These are phyloP conservation scores for Pestalotiopsis sp. DNA, from an alignment of 2,329 filamentous ascomycete species.

Conservation along the genomic window DNA sequence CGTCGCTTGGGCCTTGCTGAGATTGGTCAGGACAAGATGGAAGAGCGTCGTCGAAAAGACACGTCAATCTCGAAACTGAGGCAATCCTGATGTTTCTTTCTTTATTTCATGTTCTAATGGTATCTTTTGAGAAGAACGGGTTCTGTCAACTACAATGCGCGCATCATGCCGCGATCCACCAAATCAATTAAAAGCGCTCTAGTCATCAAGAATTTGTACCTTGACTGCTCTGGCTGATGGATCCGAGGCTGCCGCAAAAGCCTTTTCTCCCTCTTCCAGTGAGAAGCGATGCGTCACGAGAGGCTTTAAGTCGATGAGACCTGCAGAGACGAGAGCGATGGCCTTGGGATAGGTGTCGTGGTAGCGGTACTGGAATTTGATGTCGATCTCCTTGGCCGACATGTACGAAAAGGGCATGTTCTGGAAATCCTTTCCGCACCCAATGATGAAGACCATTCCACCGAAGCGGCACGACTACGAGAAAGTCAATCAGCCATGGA, in stretches of 20 bases:
- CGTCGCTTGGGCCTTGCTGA: slow-evolving; percentile 62
- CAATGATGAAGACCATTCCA: neutral
- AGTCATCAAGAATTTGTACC: neutral
- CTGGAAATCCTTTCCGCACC: neutral
- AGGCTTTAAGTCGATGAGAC: neutral
- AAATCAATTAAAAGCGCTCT: neutral
- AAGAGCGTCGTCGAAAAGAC: slow-evolving; percentile 30
- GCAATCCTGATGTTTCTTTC: neutral
- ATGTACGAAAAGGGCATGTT: neutral
- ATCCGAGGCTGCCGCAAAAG: neutral
- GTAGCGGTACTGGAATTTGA: neutral
- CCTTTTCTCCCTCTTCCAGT: neutral
- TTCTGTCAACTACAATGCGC: too few species aligned
- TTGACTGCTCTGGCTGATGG: neutral
- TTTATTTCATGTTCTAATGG: neutral
- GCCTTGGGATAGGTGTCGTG: slow-evolving; percentile 1
- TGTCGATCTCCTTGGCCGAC: neutral
- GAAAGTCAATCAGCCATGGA: neutral
- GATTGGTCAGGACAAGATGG: slow-evolving; percentile 57
- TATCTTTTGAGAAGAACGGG: neutral
- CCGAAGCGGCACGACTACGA: neutral
- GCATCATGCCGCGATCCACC: too few species aligned
- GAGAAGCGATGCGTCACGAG: neutral
- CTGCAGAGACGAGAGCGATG: neutral
- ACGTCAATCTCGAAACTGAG: neutral